phyloP scores from a whole-genome alignment of 495 filamentous ascomycete species.

The Wilcoxina mikolae region DNA sequence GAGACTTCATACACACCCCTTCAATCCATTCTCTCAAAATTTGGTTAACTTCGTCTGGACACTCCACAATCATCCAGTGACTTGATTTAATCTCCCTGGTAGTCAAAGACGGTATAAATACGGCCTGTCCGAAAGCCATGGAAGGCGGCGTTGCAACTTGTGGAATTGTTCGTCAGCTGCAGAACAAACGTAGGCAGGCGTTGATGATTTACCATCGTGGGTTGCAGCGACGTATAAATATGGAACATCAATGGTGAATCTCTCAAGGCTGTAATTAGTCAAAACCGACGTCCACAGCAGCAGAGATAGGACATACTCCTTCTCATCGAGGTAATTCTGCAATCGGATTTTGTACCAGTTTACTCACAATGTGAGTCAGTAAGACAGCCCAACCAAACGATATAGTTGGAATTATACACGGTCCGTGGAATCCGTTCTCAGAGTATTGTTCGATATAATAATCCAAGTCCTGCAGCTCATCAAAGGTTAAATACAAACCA shows the following conservation, averaged over 20 bases:
- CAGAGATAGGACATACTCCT: too few species aligned
- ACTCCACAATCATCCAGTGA: conserved; percentile 61
- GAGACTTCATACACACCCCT: conserved; percentile 12
- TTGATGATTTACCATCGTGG: conserved; percentile 35
- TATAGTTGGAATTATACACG: conserved; percentile 36
- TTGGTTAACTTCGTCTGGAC: conserved; percentile 38
- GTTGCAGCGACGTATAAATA: conserved; percentile 58
- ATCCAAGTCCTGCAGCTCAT: conserved; percentile 46
- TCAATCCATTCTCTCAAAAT: conserved; percentile 20
- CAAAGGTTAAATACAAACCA: conserved; percentile 9
- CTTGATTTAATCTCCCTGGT: conserved; percentile 42
- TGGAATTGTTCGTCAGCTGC: not conserved
- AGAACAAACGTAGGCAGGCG: not conserved
- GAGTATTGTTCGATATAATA: conserved; percentile 58
- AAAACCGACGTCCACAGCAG: too few species aligned
- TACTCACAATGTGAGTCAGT: too few species aligned
- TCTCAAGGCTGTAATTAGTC: too few species aligned
- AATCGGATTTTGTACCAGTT: conserved; percentile 69
- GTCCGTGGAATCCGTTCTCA: conserved; percentile 58
- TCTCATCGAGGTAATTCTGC: conserved; percentile 65
- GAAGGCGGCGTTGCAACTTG: conserved; percentile 46
- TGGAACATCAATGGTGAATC: conserved; percentile 35
- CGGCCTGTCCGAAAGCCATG: conserved; percentile 53
- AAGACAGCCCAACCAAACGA: not conserved
- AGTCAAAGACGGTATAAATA: conserved; percentile 45